Conservation (phyloP, 257 asterid species). For the Perilla frutescens region DNA sequence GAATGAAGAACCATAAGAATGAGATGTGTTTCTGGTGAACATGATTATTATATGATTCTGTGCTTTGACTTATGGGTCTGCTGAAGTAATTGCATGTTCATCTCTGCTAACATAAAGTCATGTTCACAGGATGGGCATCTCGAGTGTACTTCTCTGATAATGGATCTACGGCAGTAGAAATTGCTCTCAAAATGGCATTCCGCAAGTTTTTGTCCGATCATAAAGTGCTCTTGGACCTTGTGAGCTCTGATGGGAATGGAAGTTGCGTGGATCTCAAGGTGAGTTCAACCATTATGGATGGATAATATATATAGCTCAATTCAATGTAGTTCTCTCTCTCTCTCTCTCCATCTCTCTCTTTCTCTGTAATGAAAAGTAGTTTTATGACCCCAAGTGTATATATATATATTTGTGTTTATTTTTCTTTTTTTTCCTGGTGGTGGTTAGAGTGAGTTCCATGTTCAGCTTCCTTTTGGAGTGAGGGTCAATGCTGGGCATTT, state of each 20-base stretch:
- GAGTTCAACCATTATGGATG: constrained; percentile 20
- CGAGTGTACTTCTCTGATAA: constrained; percentile 92
- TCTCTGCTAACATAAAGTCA: constrained; percentile 28
- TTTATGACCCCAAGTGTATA: constrained; percentile 2
- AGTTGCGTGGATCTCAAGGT: constrained; percentile 77
- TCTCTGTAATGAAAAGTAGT: background rate
- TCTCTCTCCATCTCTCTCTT: background rate
- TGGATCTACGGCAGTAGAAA: constrained; percentile 98
- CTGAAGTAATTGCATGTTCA: constrained; percentile 25
- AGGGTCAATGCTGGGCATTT: background rate
- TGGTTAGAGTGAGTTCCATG: background rate
- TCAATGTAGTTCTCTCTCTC: background rate
- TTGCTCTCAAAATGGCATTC: constrained; percentile 97
- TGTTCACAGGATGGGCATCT: constrained; percentile 88
- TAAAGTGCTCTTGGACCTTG: constrained; percentile 46
- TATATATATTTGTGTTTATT: background rate
- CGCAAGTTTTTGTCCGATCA: constrained; percentile 86
- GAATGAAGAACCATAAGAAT: constrained; percentile 19
- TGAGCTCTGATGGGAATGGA: constrained; percentile 41
- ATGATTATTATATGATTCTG: background rate
- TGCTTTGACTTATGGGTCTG: constrained; percentile 21
- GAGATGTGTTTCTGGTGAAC: background rate
- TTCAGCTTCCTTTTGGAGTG: background rate
- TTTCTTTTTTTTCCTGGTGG: constrained; percentile 11
- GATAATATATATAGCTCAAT: constrained; percentile 20